Conservation (phyloP, 805 yeast species). For the Candida cerambycidarum region DNA sequence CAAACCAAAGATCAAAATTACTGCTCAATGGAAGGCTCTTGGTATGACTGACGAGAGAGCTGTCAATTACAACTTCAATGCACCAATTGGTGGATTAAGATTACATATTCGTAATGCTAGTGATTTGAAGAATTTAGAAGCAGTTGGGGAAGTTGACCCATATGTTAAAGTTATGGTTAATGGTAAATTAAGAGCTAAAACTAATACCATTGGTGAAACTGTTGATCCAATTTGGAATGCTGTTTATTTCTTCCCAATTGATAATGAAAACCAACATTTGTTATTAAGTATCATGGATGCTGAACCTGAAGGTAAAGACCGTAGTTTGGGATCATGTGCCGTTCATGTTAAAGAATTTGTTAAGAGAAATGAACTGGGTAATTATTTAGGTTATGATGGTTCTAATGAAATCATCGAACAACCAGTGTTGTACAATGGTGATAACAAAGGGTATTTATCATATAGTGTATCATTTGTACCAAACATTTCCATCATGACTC, state of each 20-base stretch:
- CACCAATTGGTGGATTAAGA: slow-evolving; percentile 69
- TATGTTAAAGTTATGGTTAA: slow-evolving; percentile 60
- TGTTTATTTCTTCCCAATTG: slow-evolving; percentile 59
- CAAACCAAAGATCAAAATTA: slow-evolving; percentile 44
- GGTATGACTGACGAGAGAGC: slow-evolving; percentile 50
- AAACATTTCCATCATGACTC: slow-evolving; percentile 59
- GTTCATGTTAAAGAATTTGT: slow-evolving; percentile 50
- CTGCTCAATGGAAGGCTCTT: slow-evolving; percentile 71
- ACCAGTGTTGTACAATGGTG: slow-evolving; percentile 40
- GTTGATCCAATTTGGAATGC: slow-evolving; percentile 60
- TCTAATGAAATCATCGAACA: slow-evolving; percentile 45
- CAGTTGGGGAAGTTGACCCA: slow-evolving; percentile 75
- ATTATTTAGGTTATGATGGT: slow-evolving; percentile 52
- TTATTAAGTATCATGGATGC: slow-evolving; percentile 64
- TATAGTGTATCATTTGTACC: slow-evolving; percentile 68
- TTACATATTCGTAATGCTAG: slow-evolving; percentile 55
- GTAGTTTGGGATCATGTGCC: slow-evolving; percentile 59
- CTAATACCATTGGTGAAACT: slow-evolving; percentile 54
- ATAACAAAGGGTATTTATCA: slow-evolving; percentile 46
- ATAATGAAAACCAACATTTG: slow-evolving; percentile 59
- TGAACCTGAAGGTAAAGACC: slow-evolving; percentile 61
- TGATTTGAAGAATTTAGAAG: slow-evolving; percentile 56
- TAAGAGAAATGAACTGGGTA: slow-evolving; percentile 47
- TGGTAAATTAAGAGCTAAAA: slow-evolving; percentile 56
- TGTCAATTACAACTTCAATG: slow-evolving; percentile 43